Conservation (phyloP, 345 rosid genomes). For the Fremontodendron californicum region DNA sequence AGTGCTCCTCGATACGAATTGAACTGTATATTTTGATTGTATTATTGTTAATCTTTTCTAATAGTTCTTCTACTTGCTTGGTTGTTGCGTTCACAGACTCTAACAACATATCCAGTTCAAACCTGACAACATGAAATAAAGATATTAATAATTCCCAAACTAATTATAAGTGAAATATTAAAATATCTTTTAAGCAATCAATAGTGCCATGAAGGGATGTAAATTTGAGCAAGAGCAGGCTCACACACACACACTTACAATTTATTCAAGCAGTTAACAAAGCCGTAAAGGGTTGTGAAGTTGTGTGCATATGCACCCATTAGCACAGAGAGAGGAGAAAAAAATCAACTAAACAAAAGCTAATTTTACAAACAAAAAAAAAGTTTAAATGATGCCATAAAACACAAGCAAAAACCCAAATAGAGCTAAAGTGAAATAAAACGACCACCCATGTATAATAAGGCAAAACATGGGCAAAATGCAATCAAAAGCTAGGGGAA, state of each 20-base stretch:
- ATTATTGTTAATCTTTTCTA: slow-evolving; percentile 65
- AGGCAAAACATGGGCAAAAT: not conserved
- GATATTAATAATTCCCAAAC: slow-evolving; percentile 10
- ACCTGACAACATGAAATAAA: slow-evolving; percentile 48
- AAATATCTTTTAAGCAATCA: not conserved
- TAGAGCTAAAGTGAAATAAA: slow-evolving; percentile 1
- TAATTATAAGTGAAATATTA: slow-evolving; percentile 2
- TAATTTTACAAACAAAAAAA: not conserved
- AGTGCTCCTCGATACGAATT: slow-evolving; percentile 66
- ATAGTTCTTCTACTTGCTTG: slow-evolving; percentile 78
- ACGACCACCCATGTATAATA: not conserved
- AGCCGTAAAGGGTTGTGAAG: not conserved
- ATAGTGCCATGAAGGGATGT: not conserved
- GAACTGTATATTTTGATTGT: slow-evolving; percentile 53
- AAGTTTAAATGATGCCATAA: not conserved
- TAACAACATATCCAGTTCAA: slow-evolving; percentile 94
- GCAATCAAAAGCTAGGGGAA: slow-evolving; percentile 12
- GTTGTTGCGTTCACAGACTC: slow-evolving; percentile 85
- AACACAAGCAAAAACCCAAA: not conserved
- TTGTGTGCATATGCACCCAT: not conserved
- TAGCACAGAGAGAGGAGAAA: not conserved
- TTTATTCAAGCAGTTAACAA: not conserved
- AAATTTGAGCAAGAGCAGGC: not conserved
- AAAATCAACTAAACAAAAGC: slow-evolving; percentile 2
- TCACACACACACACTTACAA: not conserved